phyloP scores from a whole-genome alignment of 176 grass and related monocot genomes.

The Eragrostis nindensis region DNA sequence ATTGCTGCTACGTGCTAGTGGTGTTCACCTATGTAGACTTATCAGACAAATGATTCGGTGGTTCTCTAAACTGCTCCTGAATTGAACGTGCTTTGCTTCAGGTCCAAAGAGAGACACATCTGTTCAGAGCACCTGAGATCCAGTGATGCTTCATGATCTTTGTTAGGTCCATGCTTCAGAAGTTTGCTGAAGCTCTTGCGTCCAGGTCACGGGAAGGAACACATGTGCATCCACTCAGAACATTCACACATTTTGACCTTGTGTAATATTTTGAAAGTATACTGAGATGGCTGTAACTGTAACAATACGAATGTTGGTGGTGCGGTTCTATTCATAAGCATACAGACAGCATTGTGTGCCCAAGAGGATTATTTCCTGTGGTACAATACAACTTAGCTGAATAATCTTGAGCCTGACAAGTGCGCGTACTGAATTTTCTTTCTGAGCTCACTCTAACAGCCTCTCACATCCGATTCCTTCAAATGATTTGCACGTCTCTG shows the following conservation, averaged over 20 bases:
- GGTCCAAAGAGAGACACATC: conserved; percentile 18
- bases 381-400: neutral
- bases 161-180: conserved; percentile 29
- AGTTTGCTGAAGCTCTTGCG: conserved; percentile 17
- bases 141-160: conserved; percentile 34
- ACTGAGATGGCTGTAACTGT: conserved; percentile 6
- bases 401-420: neutral
- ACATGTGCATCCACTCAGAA: neutral
- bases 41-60: neutral
- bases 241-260: neutral
- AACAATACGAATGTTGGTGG: neutral
- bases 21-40: neutral
- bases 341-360: neutral
- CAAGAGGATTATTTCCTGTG: neutral
- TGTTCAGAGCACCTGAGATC: conserved; percentile 38
- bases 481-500: too few relatives aligned
- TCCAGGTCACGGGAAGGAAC: conserved; percentile 31
- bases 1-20: neutral
- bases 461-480: too few relatives aligned
- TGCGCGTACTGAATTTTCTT: neutral
- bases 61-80: neutral
- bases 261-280: neutral
- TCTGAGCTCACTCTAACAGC: neutral
- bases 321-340: neutral
- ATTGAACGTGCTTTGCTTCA: neutral